Percentiles rank a stretch among this genome's conserved stretches.
Evolutionary conservation across 2,329 filamentous ascomycete species (phyloP).

Genomic region (Lizonia empirigonia): DNA sequence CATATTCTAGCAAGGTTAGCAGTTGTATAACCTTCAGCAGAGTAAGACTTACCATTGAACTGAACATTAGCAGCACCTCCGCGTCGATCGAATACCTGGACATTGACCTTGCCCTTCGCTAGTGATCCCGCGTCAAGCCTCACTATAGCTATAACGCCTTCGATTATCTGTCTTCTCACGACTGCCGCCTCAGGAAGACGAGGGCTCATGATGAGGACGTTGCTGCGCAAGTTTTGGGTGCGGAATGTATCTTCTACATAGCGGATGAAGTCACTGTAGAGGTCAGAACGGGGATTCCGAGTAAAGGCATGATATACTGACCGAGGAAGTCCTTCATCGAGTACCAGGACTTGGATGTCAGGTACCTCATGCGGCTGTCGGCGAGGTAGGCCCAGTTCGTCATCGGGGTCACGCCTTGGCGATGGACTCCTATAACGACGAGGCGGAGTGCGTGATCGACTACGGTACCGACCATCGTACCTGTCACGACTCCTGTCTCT

Average conservation of each 20-base stretch:
- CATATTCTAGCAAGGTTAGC: slow-evolving; percentile 66
- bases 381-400: slow-evolving; percentile 72
- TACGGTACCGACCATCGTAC: slow-evolving; percentile 57
- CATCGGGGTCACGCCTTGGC: slow-evolving; percentile 63
- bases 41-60: slow-evolving; percentile 66
- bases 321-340: slow-evolving; percentile 67
- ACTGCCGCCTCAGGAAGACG: slow-evolving; percentile 77
- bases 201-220: slow-evolving; percentile 79
- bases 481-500: slow-evolving; percentile 53
- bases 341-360: slow-evolving; percentile 84
- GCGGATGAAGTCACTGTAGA: slow-evolving; percentile 70
- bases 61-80: slow-evolving; percentile 74
- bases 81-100: slow-evolving; percentile 85
- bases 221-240: slow-evolving; percentile 71
- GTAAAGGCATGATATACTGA: slow-evolving; percentile 17
- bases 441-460: slow-evolving; percentile 71
- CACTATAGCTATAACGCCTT: slow-evolving; percentile 85
- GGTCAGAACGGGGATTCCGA: slow-evolving; percentile 3
- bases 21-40: background rate
- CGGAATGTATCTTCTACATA: slow-evolving; percentile 82
- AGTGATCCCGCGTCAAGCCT: slow-evolving; percentile 75
- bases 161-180: slow-evolving; percentile 82
- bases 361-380: slow-evolving; percentile 77
- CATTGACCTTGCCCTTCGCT: slow-evolving; percentile 71
- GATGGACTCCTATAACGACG: slow-evolving; percentile 71